Percentiles rank a stretch among this genome's conserved stretches.
phyloP scores from a whole-genome alignment of 2,329 filamentous ascomycete species.

The Microascus cirrosus region DNA sequence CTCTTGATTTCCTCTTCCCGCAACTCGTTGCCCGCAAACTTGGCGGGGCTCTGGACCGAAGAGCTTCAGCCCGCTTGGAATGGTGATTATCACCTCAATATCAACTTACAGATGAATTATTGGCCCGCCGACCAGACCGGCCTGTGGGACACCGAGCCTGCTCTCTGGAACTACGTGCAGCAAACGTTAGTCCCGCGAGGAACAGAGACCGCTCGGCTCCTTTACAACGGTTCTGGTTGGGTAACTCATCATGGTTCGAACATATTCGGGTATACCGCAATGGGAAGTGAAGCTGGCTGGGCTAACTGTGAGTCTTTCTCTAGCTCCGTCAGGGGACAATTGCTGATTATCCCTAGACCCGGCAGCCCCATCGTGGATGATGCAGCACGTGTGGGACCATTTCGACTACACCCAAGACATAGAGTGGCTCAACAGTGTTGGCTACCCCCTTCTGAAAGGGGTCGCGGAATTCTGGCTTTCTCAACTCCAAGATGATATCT shows the following conservation, averaged over 20 bases:
- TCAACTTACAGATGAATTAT: constrained; percentile 52
- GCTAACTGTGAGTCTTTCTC: constrained; percentile 15
- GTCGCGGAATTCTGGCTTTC: constrained; percentile 44
- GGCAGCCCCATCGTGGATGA: constrained; percentile 44
- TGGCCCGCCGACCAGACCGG: constrained; percentile 44
- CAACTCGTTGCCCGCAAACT: constrained; percentile 39
- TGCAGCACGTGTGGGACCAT: constrained; percentile 47
- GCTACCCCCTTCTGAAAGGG: constrained; percentile 42
- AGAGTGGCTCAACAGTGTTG: constrained; percentile 31
- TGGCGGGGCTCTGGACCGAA: constrained; percentile 45
- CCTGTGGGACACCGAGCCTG: constrained; percentile 28
- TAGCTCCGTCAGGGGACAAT: neutral
- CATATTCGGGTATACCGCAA: constrained; percentile 43
- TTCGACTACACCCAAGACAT: constrained; percentile 39
- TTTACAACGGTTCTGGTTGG: constrained; percentile 45
- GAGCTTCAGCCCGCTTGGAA: constrained; percentile 27
- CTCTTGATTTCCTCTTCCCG: constrained; percentile 44
- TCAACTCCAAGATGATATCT: constrained; percentile 37
- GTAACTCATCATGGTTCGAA: constrained; percentile 47
- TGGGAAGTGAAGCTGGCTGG: constrained; percentile 18
- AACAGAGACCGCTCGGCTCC: constrained; percentile 34
- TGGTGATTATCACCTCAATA: constrained; percentile 45
- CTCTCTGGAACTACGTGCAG: constrained; percentile 40
- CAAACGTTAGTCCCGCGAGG: constrained; percentile 43
- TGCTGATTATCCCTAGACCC: constrained; percentile 27